Evolutionary conservation across 208 protist species (phyloP).

Genomic region (Trypanosoma scelopori): DNA sequence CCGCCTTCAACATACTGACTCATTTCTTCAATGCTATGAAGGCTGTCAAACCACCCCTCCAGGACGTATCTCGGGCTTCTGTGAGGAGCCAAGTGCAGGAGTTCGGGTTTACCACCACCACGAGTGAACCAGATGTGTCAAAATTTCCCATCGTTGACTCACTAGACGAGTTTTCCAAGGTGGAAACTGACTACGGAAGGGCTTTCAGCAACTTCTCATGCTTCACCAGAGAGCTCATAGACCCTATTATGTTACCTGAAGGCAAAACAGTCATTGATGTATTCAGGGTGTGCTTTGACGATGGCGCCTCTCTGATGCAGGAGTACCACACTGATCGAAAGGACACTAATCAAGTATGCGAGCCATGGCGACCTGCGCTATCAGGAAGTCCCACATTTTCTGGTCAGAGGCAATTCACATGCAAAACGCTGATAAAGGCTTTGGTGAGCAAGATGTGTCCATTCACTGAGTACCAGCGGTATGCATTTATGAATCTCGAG

Average conservation of each 20-base stretch:
- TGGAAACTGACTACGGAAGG: conserved; percentile 60
- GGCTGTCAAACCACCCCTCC: too few relatives aligned
- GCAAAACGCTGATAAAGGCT: conserved; percentile 54
- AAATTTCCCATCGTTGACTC: conserved; percentile 49
- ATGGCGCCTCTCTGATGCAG: conserved; percentile 40
- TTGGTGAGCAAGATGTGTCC: conserved; percentile 53
- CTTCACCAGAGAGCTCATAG: conserved; percentile 56
- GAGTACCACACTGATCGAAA: conserved; percentile 44
- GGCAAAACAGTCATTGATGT: conserved; percentile 56
- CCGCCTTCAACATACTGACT: too few relatives aligned
- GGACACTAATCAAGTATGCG: conserved; percentile 53
- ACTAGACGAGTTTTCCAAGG: conserved; percentile 50
- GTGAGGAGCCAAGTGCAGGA: too few relatives aligned
- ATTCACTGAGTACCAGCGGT: conserved; percentile 65
- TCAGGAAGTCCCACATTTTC: conserved; percentile 39
- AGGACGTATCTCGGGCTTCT: too few relatives aligned
- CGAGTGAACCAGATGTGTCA: conserved; percentile 34
- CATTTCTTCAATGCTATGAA: too few relatives aligned
- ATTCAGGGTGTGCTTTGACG: conserved; percentile 63
- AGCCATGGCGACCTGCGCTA: conserved; percentile 43
- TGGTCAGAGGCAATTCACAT: conserved; percentile 55
- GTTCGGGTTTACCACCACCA: conserved; percentile 42
- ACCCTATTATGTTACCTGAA: conserved; percentile 40
- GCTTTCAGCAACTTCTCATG: conserved; percentile 49
- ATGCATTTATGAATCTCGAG: conserved; percentile 54